Evolutionary conservation across 2,329 filamentous ascomycete genomes (phyloP).

Genomic region (Stemphylium lycopersici): DNA sequence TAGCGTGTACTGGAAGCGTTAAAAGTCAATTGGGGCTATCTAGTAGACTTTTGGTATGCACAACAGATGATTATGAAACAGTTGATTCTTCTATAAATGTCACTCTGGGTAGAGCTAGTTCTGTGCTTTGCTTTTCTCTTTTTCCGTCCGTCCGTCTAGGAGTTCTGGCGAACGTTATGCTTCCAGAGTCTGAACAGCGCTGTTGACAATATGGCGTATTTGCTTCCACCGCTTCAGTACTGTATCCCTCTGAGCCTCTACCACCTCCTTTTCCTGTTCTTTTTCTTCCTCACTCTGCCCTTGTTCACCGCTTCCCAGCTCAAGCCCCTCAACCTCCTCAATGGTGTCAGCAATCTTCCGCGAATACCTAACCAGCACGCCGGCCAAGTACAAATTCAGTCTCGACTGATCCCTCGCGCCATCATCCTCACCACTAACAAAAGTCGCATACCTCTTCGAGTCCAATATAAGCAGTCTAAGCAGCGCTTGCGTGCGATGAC

Average conservation of each 20-base stretch:
- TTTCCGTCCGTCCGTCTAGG: too few relatives aligned
- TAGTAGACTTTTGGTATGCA: slow-evolving; percentile 12
- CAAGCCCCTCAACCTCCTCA: slow-evolving; percentile 35
- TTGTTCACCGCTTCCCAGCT: slow-evolving; percentile 9
- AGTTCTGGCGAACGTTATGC: background rate
- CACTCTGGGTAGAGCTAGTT: background rate
- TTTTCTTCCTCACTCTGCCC: background rate
- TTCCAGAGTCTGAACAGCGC: slow-evolving; percentile 15
- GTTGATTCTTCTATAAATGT: slow-evolving; percentile 1
- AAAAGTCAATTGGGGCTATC: slow-evolving; percentile 10
- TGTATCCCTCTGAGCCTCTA: slow-evolving; percentile 31
- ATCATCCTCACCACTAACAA: slow-evolving; percentile 42
- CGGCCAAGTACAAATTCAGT: slow-evolving; percentile 48
- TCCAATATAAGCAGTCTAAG: slow-evolving; percentile 46
- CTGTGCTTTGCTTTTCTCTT: background rate
- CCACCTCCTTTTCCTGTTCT: background rate
- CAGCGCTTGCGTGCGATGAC: slow-evolving; percentile 55
- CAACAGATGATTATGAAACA: slow-evolving; percentile 10
- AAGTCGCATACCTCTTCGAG: slow-evolving; percentile 36
- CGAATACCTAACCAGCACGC: slow-evolving; percentile 38
- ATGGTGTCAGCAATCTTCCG: slow-evolving; percentile 34
- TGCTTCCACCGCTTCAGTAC: slow-evolving; percentile 48
- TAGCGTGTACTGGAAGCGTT: slow-evolving; percentile 8
- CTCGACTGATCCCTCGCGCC: slow-evolving; percentile 42
- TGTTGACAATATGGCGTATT: slow-evolving; percentile 36